Percentiles rank a stretch among this genome's conserved stretches.
These are phyloP conservation scores for Boletus sp. DNA, from an alignment of 768 basidiomycete genomes.

Conservation along the genomic window DNA sequence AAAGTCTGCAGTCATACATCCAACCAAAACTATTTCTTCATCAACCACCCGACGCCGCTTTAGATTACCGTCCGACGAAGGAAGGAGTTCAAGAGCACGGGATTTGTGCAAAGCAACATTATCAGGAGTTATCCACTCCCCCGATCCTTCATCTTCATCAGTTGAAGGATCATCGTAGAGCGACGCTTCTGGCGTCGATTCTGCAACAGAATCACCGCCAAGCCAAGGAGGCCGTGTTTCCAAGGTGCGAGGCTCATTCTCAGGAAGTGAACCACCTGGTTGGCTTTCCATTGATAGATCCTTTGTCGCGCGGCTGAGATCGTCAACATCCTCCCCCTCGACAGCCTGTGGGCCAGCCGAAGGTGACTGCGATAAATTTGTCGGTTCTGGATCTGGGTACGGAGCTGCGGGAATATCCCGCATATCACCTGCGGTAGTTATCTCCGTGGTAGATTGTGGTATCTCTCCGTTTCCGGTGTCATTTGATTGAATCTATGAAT, in stretches of 20 bases:
- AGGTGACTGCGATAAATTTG: background rate
- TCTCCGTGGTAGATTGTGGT: background rate
- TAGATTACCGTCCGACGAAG: constrained; percentile 39
- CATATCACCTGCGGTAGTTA: background rate
- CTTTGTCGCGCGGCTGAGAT: constrained; percentile 10
- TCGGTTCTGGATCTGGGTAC: background rate
- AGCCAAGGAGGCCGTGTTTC: constrained; percentile 23
- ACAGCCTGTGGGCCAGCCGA: background rate
- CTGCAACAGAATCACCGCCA: background rate
- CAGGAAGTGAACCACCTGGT: constrained; percentile 2
- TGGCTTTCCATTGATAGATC: constrained; percentile 14
- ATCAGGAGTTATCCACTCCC: constrained; percentile 95
- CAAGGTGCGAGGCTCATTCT: constrained; percentile 34
- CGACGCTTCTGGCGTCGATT: constrained; percentile 25
- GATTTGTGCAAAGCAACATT: constrained; percentile 88
- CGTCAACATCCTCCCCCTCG: background rate
- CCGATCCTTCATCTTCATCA: constrained; percentile 76
- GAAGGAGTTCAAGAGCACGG: constrained; percentile 77
- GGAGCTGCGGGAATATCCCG: background rate
- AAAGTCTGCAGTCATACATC: constrained; percentile 98
- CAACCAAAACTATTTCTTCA: constrained; percentile 52
- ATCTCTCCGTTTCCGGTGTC: background rate
- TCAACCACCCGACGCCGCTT: constrained; percentile 36
- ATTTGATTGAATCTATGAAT: constrained; percentile 7
- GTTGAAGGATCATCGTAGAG: constrained; percentile 76